phyloP scores from a whole-genome alignment of 257 asterid genomes.

The Fraxinus americana region DNA sequence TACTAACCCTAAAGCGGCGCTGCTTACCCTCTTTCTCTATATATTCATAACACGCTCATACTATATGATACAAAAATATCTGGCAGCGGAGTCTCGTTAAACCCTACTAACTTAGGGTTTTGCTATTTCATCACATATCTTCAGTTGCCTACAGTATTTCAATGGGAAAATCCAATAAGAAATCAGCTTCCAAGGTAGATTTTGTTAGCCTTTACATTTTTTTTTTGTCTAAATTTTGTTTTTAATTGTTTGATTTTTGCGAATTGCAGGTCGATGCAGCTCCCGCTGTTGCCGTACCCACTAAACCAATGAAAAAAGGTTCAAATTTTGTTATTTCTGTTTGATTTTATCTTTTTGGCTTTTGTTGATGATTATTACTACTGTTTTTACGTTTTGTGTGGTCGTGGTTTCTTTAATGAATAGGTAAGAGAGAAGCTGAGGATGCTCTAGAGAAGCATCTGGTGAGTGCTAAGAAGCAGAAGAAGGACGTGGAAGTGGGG shows the following conservation, averaged over 20 bases:
- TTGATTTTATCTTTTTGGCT: background rate
- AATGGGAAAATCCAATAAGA: conserved; percentile 47
- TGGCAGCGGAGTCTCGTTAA: background rate
- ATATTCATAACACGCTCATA: background rate
- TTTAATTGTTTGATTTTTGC: background rate
- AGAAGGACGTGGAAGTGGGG: conserved; percentile 34
- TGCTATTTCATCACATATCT: background rate
- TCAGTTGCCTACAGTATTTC: background rate
- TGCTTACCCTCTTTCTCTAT: background rate
- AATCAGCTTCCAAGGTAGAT: conserved; percentile 34
- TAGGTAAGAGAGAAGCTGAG: conserved; percentile 56
- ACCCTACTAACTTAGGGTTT: background rate
- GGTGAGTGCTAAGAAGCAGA: conserved; percentile 40
- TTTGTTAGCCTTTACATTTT: background rate
- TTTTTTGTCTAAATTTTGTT: background rate
- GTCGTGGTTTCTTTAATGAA: background rate
- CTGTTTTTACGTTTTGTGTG: background rate
- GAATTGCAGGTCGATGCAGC: conserved; percentile 33
- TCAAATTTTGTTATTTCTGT: background rate
- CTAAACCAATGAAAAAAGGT: conserved; percentile 52
- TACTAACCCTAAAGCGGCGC: conserved; percentile 4
- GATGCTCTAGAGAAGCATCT: conserved; percentile 32
- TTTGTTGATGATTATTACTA: background rate
- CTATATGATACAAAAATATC: background rate
- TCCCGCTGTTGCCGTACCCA: conserved; percentile 25